A percentile compares a stretch with the other conserved stretches of the same genome.
Conservation (phyloP, 108 stramenopile species). For the Cyclotella distinguenda region DNA sequence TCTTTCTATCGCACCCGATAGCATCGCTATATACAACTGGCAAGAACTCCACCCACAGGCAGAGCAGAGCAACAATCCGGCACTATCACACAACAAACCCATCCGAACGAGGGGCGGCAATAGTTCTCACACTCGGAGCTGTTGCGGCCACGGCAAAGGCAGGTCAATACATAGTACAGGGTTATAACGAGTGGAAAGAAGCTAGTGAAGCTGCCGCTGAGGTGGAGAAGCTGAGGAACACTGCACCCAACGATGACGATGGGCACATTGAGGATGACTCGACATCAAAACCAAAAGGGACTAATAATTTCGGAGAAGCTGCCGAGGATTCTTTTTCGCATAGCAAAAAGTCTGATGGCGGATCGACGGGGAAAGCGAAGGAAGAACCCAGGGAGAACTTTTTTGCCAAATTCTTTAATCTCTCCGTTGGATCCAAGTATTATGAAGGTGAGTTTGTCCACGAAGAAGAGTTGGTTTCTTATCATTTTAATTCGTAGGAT, state of each 20-base stretch:
- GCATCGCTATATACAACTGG: no score
- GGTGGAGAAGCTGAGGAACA: conserved; percentile 34
- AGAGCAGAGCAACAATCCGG: no score
- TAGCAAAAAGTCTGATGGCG: no score
- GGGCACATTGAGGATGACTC: background rate
- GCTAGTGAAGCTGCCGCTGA: conserved; percentile 31
- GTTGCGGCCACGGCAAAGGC: conserved; percentile 77
- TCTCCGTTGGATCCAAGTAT: conserved; percentile 79
- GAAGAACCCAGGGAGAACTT: conserved; percentile 58
- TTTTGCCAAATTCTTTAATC: conserved; percentile 80
- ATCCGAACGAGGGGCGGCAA: conserved; percentile 50
- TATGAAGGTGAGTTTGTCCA: conserved; percentile 80
- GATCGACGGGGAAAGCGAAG: conserved; percentile 24
- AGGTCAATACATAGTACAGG: conserved; percentile 64
- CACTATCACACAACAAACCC: conserved; percentile 42
- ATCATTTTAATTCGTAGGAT: no score
- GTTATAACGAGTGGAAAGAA: conserved; percentile 70
- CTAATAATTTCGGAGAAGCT: no score
- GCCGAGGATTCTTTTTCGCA: no score
- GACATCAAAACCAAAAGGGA: conserved; percentile 6
- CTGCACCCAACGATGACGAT: background rate
- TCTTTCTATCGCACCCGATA: no score
- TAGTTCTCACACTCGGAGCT: conserved; percentile 68
- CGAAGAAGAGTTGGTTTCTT: background rate
- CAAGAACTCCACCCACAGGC: no score